Evolutionary conservation across 129 eudicot genomes (phyloP).

Genomic region (Logfia minima): DNA sequence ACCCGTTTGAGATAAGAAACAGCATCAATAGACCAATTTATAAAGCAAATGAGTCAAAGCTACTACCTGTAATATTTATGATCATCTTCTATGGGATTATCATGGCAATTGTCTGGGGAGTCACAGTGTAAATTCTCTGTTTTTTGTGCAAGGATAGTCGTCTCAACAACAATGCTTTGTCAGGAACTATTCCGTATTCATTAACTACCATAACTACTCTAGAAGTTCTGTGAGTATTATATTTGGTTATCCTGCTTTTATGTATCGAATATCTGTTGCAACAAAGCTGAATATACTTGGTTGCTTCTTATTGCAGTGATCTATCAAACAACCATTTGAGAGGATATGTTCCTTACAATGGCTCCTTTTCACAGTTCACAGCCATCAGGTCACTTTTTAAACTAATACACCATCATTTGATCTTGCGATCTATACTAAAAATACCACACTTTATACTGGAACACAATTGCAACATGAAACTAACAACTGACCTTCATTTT

Average conservation of each 20-base stretch:
- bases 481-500: no score
- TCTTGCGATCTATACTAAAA: no score
- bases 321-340: slow-evolving; percentile 29
- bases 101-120: not conserved
- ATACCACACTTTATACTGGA: not conserved
- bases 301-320: slow-evolving; percentile 16
- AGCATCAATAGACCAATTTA: not conserved
- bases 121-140: not conserved
- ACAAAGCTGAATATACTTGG: not conserved
- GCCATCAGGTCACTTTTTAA: slow-evolving; percentile 20
- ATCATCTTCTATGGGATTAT: not conserved
- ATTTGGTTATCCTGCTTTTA: not conserved
- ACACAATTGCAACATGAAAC: not conserved
- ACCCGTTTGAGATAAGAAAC: not conserved
- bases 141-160: slow-evolving; percentile 41
- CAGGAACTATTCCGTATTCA: slow-evolving; percentile 51
- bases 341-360: slow-evolving; percentile 36
- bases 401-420: no score
- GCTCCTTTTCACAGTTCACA: slow-evolving; percentile 35
- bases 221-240: slow-evolving; percentile 56
- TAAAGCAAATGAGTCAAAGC: not conserved
- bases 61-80: not conserved
- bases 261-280: not conserved
- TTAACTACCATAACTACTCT: slow-evolving; percentile 49
- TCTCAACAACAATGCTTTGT: slow-evolving; percentile 59